Evolutionary conservation across 2,329 filamentous ascomycete genomes (phyloP).

Genomic region (Sarocladium strictum): DNA sequence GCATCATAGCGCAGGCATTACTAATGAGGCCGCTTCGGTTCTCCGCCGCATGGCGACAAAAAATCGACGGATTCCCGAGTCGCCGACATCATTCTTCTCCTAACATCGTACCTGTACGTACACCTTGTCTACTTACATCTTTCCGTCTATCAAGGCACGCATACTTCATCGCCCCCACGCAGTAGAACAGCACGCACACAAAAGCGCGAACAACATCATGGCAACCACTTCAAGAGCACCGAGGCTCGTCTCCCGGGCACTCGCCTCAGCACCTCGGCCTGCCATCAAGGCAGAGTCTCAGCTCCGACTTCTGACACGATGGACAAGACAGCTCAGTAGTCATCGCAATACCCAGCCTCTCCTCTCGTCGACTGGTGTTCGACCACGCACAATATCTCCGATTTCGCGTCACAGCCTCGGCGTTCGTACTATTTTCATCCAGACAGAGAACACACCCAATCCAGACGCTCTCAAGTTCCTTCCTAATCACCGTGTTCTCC

Average conservation of each 20-base stretch:
- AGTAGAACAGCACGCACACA: background rate
- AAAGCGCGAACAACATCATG: background rate
- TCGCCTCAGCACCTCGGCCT: background rate
- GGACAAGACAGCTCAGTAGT: background rate
- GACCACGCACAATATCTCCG: background rate
- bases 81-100: background rate
- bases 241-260: background rate
- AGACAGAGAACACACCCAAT: constrained; percentile 93
- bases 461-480: constrained; percentile 95
- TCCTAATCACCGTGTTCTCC: constrained; percentile 81
- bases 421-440: constrained; percentile 85
- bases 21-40: constrained; percentile 20
- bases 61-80: constrained; percentile 15
- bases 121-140: background rate
- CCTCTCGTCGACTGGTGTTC: background rate
- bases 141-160: too few species aligned
- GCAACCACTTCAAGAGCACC: constrained; percentile 1
- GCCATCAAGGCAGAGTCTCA: background rate
- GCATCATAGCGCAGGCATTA: constrained; percentile 26
- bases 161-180: background rate
- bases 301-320: background rate
- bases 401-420: constrained; percentile 17
- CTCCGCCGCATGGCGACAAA: constrained; percentile 18
- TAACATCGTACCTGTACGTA: too few species aligned
- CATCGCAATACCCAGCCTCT: background rate